These are phyloP conservation scores for Boletus patriciae DNA, from an alignment of 768 basidiomycete species.

Conservation along the genomic window DNA sequence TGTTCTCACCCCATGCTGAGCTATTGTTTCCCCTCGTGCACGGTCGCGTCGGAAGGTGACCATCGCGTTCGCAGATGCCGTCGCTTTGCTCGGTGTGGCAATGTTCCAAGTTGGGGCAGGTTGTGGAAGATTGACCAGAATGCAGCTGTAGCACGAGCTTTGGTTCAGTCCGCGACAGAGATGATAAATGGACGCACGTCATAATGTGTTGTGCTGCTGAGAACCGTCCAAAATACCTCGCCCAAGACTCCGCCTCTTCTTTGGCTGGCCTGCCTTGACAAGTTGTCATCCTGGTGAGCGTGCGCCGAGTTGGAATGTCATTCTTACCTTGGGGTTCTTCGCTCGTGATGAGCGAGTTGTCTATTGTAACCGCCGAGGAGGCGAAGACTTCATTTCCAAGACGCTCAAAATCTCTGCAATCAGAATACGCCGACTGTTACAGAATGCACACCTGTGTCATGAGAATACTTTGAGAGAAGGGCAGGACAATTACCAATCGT, in stretches of 20 bases:
- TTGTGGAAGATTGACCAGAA: constrained; percentile 30
- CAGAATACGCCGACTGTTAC: constrained; percentile 23
- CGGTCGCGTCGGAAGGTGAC: constrained; percentile 27
- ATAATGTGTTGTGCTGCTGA: constrained; percentile 24
- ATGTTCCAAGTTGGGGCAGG: constrained; percentile 23
- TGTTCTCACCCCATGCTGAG: constrained; percentile 26
- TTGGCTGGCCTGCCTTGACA: constrained; percentile 14
- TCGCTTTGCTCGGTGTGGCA: constrained; percentile 17
- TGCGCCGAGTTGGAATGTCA: not conserved
- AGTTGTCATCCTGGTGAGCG: constrained; percentile 4
- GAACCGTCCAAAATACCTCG: constrained; percentile 21
- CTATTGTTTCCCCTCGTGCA: constrained; percentile 22
- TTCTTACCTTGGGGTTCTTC: constrained; percentile 21
- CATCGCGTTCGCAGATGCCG: constrained; percentile 26
- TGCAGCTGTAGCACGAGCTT: constrained; percentile 9
- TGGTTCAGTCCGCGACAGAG: not conserved
- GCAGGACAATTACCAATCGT: constrained; percentile 17
- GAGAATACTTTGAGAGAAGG: not conserved
- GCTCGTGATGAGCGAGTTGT: constrained; percentile 21
- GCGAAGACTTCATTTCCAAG: constrained; percentile 30
- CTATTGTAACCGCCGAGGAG: constrained; percentile 20
- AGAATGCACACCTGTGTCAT: not conserved
- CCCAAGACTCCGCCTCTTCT: constrained; percentile 25
- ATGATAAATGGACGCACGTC: constrained; percentile 16
- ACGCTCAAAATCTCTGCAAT: constrained; percentile 28